Percentiles rank a stretch among this genome's conserved stretches.
Evolutionary conservation across 2,329 filamentous ascomycete species (phyloP).

Genomic region (Aureobasidium musti): DNA sequence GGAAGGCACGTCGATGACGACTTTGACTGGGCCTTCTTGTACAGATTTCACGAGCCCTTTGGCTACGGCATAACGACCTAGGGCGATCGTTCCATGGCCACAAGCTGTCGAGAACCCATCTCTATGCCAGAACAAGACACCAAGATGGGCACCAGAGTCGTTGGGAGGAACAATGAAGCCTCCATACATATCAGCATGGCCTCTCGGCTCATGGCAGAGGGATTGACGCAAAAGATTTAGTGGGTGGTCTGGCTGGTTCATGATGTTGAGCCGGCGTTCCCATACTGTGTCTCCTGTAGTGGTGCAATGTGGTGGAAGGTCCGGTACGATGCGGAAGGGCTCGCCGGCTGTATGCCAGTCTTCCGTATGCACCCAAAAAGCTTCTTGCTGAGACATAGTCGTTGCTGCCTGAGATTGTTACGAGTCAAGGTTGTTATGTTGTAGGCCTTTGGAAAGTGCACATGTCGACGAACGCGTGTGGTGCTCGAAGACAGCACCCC

Average conservation of each 20-base stretch:
- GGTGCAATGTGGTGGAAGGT: slow-evolving; percentile 42
- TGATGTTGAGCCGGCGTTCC: slow-evolving; percentile 44
- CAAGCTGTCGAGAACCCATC: slow-evolving; percentile 56
- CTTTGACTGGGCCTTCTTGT: slow-evolving; percentile 14
- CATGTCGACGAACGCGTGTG: background rate
- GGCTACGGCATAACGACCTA: slow-evolving; percentile 48
- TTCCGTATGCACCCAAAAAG: slow-evolving; percentile 27
- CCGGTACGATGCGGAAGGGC: slow-evolving; percentile 50
- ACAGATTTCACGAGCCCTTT: slow-evolving; percentile 21
- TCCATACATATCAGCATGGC: slow-evolving; percentile 57
- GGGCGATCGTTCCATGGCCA: slow-evolving; percentile 55
- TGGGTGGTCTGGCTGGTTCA: slow-evolving; percentile 31
- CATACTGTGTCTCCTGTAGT: slow-evolving; percentile 47
- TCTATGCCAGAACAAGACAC: slow-evolving; percentile 53
- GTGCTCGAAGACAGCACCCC: background rate
- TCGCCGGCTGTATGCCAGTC: slow-evolving; percentile 52
- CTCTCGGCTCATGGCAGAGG: slow-evolving; percentile 53
- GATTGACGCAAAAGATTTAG: slow-evolving; percentile 42
- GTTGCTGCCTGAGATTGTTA: too few species aligned
- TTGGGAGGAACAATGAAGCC: slow-evolving; percentile 50
- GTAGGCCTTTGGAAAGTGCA: too few species aligned
- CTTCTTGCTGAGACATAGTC: background rate
- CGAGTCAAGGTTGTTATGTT: too few species aligned
- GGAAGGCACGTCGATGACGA: slow-evolving; percentile 31
- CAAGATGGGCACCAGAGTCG: slow-evolving; percentile 51